These are phyloP conservation scores for Magnaporthiopsis incrustans DNA, from an alignment of 2,329 filamentous ascomycete species.

Conservation along the genomic window DNA sequence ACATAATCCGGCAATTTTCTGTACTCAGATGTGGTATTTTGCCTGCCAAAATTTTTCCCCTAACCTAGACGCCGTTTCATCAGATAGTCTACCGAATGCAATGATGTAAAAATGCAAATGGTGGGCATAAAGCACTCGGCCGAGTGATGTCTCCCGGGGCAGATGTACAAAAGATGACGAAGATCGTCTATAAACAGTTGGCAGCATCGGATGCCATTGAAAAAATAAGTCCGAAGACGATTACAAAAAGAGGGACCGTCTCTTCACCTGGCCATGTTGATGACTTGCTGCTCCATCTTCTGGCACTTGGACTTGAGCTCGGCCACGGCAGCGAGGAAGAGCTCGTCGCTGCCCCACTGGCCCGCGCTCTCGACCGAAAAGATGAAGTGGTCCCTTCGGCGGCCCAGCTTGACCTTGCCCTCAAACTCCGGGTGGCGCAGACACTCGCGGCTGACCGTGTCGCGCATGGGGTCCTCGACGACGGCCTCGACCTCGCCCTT, in stretches of 20 bases:
- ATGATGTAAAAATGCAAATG: neutral
- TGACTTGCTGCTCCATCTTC: slow-evolving; percentile 62
- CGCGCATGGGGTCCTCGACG: slow-evolving; percentile 79
- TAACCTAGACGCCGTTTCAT: slow-evolving; percentile 1
- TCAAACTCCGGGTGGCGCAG: slow-evolving; percentile 88
- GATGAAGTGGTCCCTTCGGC: slow-evolving; percentile 92
- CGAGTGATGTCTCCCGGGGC: neutral
- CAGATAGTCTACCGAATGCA: neutral
- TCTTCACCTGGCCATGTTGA: slow-evolving; percentile 49
- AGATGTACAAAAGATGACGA: neutral
- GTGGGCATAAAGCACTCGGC: neutral
- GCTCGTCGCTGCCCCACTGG: slow-evolving; percentile 86
- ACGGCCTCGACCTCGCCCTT: slow-evolving; percentile 81
- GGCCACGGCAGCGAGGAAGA: slow-evolving; percentile 86
- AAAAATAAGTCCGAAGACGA: neutral
- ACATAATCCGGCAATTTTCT: no score
- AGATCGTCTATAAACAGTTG: neutral
- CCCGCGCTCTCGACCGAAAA: slow-evolving; percentile 92
- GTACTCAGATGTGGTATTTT: neutral
- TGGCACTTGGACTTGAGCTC: slow-evolving; percentile 79
- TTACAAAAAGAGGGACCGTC: slow-evolving; percentile 1
- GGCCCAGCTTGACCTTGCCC: slow-evolving; percentile 87
- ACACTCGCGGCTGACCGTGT: slow-evolving; percentile 91
- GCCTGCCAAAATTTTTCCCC: neutral
- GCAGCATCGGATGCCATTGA: neutral